Percentiles rank a stretch among this genome's conserved stretches.
Conservation (phyloP, 257 asterid species). For the Mitragyna speciosa region DNA sequence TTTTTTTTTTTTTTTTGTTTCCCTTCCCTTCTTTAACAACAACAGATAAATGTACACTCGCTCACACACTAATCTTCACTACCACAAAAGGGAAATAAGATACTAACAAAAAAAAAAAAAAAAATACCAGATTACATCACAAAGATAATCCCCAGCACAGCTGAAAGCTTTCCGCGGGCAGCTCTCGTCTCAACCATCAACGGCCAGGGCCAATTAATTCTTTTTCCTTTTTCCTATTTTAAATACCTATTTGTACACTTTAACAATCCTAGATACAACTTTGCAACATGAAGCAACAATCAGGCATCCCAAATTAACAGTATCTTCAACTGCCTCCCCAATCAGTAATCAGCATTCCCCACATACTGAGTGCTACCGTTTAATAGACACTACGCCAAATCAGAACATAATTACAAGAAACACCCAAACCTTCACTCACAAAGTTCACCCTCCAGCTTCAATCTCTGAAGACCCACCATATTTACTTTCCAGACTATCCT, state of each 20-base stretch:
- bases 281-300: slow-evolving; percentile 10
- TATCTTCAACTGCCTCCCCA: slow-evolving; percentile 13
- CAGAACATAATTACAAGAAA: slow-evolving; percentile 48
- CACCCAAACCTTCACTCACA: slow-evolving; percentile 21
- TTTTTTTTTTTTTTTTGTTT: too few relatives aligned
- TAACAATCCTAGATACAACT: slow-evolving; percentile 8
- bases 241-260: neutral
- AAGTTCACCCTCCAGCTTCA: slow-evolving; percentile 19
- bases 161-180: slow-evolving; percentile 17
- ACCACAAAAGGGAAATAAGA: neutral
- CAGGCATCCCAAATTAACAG: slow-evolving; percentile 17
- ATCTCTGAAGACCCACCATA: neutral
- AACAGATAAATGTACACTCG: slow-evolving; percentile 34
- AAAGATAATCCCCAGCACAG: slow-evolving; percentile 18
- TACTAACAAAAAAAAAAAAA: neutral
- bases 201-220: neutral
- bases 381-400: slow-evolving; percentile 16
- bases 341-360: slow-evolving; percentile 17
- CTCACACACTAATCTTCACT: slow-evolving; percentile 18
- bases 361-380: slow-evolving; percentile 14
- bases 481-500: slow-evolving; percentile 22
- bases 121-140: slow-evolving; percentile 15
- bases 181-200: slow-evolving; percentile 16
- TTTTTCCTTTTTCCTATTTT: neutral
- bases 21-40: neutral